Evolutionary conservation across 768 basidiomycete genomes (phyloP).

Genomic region (Coprinopsis cinerea): DNA sequence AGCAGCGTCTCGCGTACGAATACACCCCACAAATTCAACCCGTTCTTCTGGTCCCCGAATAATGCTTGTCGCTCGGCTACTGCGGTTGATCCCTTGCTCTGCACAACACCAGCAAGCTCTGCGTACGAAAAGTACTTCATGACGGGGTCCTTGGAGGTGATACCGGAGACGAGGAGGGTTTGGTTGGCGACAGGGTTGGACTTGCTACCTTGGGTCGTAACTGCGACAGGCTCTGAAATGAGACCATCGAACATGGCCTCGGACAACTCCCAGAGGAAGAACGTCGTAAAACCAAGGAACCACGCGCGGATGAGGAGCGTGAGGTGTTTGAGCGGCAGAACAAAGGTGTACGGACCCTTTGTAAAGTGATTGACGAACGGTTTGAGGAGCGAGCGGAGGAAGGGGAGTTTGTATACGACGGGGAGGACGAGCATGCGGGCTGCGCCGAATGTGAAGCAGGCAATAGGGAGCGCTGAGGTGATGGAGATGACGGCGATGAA

Average conservation of each 20-base stretch:
- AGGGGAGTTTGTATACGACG: conserved; percentile 46
- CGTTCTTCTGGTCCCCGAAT: conserved; percentile 64
- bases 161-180: conserved; percentile 53
- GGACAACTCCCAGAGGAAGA: conserved; percentile 58
- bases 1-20: conserved; percentile 55
- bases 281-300: conserved; percentile 44
- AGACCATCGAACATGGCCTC: conserved; percentile 55
- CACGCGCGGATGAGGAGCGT: conserved; percentile 42
- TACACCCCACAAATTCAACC: conserved; percentile 54
- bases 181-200: conserved; percentile 49
- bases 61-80: conserved; percentile 44
- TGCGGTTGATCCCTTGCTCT: conserved; percentile 34
- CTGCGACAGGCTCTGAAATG: conserved; percentile 33
- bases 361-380: conserved; percentile 65
- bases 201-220: conserved; percentile 31
- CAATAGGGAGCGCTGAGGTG: conserved; percentile 29
- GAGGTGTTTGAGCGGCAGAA: conserved; percentile 42
- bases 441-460: conserved; percentile 41
- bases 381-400: conserved; percentile 43
- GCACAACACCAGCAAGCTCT: conserved; percentile 50
- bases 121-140: conserved; percentile 64
- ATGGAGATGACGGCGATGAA: conserved; percentile 37
- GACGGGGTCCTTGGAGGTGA: conserved; percentile 43
- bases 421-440: conserved; percentile 43
- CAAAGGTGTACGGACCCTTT: conserved; percentile 47